Conservation (phyloP, 1,139 yeast species). For the Nematodospora anomalae region DNA sequence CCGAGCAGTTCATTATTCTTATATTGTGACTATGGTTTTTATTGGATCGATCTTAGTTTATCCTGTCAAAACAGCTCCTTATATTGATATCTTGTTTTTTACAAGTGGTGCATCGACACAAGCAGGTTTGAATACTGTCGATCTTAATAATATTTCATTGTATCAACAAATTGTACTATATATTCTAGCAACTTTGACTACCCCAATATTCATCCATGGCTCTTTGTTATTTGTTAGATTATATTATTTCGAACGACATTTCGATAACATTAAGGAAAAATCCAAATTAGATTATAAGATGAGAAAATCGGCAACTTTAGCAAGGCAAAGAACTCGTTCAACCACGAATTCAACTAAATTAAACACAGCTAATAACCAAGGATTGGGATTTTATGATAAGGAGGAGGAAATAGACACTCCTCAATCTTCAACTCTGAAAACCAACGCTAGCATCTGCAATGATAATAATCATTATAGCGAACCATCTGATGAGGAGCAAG, state of each 20-base stretch:
- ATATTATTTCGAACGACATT: conserved; percentile 86
- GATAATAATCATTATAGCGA: conserved; percentile 33
- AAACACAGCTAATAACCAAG: conserved; percentile 42
- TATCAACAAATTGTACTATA: conserved; percentile 80
- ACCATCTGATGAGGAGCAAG: conserved; percentile 36
- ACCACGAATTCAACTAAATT: conserved; percentile 28
- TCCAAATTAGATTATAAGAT: conserved; percentile 75
- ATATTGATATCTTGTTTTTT: conserved; percentile 79
- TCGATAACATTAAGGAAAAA: conserved; percentile 74
- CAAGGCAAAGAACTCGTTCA: conserved; percentile 51
- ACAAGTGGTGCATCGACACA: conserved; percentile 81
- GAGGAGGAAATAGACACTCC: conserved; percentile 11
- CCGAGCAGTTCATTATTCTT: conserved; percentile 74
- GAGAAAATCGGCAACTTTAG: conserved; percentile 74
- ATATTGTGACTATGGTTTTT: conserved; percentile 54
- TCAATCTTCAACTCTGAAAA: conserved; percentile 12
- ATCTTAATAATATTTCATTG: conserved; percentile 57
- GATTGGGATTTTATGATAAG: conserved; percentile 24
- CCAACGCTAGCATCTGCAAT: conserved; percentile 1
- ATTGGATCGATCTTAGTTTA: conserved; percentile 72
- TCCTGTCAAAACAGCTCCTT: conserved; percentile 64
- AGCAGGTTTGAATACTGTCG: conserved; percentile 85
- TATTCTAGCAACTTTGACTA: conserved; percentile 61
- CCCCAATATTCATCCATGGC: conserved; percentile 89
- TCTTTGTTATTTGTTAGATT: conserved; percentile 75